Conservation (phyloP, 1,139 yeast genomes). For the Kodamaea ohmeri region DNA sequence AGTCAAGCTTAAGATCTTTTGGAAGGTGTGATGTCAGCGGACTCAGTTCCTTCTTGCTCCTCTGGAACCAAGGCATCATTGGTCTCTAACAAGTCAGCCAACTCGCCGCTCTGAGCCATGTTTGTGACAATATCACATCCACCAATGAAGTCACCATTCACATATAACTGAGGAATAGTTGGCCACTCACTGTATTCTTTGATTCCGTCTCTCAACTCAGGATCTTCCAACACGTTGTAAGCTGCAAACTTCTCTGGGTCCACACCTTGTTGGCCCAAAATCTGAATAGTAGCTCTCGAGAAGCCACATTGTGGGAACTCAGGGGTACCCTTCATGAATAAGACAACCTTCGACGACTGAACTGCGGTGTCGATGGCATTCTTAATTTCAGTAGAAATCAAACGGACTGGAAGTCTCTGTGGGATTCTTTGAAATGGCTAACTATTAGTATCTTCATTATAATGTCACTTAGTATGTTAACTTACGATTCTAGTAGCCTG, state of each 20-base stretch:
- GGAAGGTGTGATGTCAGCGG: conserved; percentile 41
- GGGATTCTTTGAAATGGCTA: conserved; percentile 8
- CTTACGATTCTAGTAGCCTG: conserved; percentile 23
- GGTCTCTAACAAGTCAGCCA: conserved; percentile 76
- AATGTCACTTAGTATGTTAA: no score
- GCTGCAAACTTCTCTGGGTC: conserved; percentile 97
- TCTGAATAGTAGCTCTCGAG: conserved; percentile 89
- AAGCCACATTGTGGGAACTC: conserved; percentile 98
- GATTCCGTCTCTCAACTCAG: conserved; percentile 87
- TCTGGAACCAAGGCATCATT: conserved; percentile 80
- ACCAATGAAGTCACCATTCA: conserved; percentile 83
- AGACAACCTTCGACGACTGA: conserved; percentile 84
- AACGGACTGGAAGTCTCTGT: conserved; percentile 34
- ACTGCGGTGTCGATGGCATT: conserved; percentile 85
- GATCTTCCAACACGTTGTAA: conserved; percentile 91
- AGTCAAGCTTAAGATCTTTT: conserved; percentile 25
- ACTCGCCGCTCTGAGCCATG: conserved; percentile 92
- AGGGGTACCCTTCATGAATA: conserved; percentile 96
- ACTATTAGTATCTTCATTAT: conserved; percentile 11
- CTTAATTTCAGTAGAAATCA: conserved; percentile 73
- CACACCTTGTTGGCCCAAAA: conserved; percentile 94
- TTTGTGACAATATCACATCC: conserved; percentile 94
- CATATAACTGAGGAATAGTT: conserved; percentile 75
- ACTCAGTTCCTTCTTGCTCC: conserved; percentile 44
- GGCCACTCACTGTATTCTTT: conserved; percentile 97